These are phyloP conservation scores for Mycena rebaudengoi DNA, from an alignment of 768 basidiomycete genomes.

Conservation along the genomic window DNA sequence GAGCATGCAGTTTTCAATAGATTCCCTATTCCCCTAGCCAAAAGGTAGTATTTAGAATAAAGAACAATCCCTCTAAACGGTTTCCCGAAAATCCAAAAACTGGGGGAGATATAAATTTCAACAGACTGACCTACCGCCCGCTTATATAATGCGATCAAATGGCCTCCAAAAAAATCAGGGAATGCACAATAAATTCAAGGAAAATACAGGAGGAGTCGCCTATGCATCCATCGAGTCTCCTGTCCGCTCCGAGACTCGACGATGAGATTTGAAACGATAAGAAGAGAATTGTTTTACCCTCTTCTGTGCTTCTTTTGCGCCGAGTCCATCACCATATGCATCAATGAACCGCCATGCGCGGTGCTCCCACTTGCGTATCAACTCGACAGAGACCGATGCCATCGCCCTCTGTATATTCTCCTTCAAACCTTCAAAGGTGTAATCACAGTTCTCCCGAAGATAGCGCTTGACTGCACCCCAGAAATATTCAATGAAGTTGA, in stretches of 20 bases:
- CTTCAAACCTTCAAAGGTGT: not conserved
- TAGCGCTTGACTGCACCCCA: no score
- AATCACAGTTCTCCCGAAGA: no score
- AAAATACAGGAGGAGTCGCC: not conserved
- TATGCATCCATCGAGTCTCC: not conserved
- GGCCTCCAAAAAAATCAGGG: not conserved
- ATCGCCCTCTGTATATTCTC: conserved; percentile 7
- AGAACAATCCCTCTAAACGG: not conserved
- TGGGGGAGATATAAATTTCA: not conserved
- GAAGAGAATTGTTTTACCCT: not conserved
- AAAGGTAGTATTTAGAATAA: not conserved
- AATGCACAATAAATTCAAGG: not conserved
- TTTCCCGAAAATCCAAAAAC: not conserved
- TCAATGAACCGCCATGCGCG: conserved; percentile 10
- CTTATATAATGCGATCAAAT: not conserved
- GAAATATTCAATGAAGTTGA: no score
- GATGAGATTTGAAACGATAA: not conserved
- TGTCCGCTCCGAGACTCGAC: not conserved
- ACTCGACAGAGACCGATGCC: conserved; percentile 2
- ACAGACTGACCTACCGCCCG: not conserved
- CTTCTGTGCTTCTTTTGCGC: not conserved
- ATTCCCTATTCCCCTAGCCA: not conserved
- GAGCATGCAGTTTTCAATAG: not conserved
- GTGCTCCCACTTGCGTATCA: conserved; percentile 4
- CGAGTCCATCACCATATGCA: not conserved